Percentiles rank a stretch among this genome's conserved stretches.
phyloP scores from a whole-genome alignment of 805 yeast species.

The Candida ascalaphidarum region DNA sequence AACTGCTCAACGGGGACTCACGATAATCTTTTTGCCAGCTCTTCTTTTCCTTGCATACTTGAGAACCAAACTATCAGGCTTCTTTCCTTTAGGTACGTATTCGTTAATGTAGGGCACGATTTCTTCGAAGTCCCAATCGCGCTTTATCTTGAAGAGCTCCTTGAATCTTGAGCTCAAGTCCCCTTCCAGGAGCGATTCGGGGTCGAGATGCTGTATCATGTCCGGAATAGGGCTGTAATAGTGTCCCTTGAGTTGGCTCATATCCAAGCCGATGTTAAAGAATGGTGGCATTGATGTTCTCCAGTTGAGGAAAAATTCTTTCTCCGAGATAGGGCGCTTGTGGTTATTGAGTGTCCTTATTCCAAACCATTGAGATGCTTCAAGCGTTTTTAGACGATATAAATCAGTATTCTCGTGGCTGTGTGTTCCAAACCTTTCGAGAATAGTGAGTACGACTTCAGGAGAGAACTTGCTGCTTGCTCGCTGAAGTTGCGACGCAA shows the following conservation, averaged over 20 bases:
- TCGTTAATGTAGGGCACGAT: constrained; percentile 23
- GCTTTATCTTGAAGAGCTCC: constrained; percentile 21
- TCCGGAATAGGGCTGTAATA: constrained; percentile 39
- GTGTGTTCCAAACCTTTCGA: constrained; percentile 35
- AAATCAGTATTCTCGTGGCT: constrained; percentile 8
- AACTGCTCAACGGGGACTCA: constrained; percentile 7
- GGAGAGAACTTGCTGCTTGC: constrained; percentile 16
- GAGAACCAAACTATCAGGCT: constrained; percentile 27
- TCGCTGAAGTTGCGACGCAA: no score
- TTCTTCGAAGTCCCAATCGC: constrained; percentile 32
- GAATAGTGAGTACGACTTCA: constrained; percentile 41
- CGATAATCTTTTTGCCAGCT: constrained; percentile 22
- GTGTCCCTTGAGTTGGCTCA: constrained; percentile 46
- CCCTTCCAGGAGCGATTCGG: constrained; percentile 1
- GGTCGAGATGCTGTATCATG: constrained; percentile 46
- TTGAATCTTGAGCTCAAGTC: constrained; percentile 18
- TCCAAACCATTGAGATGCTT: constrained; percentile 59
- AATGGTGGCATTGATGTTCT: constrained; percentile 55
- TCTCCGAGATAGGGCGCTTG: constrained; percentile 15
- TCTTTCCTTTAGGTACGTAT: constrained; percentile 26
- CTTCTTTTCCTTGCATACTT: constrained; percentile 29
- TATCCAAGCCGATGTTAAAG: constrained; percentile 51
- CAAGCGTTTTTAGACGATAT: constrained; percentile 31
- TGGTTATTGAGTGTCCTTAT: constrained; percentile 31
- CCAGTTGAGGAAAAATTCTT: constrained; percentile 59